phyloP scores from a whole-genome alignment of 2,329 filamentous ascomycete genomes.

The Neonectria sp. region DNA sequence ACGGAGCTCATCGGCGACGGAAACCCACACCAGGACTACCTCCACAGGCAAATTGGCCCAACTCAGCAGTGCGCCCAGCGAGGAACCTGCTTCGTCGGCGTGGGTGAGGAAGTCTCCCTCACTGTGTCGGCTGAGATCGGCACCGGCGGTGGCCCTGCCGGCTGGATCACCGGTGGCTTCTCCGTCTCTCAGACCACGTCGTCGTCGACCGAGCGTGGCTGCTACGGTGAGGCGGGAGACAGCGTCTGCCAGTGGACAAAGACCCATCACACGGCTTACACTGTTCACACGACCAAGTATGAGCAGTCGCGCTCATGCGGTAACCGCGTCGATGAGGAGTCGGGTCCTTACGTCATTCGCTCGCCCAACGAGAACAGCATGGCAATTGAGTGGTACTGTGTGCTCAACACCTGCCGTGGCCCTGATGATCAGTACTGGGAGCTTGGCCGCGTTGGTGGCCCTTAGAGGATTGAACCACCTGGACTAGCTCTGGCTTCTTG shows the following conservation, averaged over 20 bases:
- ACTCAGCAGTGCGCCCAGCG: neutral
- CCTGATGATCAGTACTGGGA: neutral
- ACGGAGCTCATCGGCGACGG: neutral
- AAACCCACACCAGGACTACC: constrained; percentile 2
- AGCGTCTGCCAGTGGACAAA: constrained; percentile 2
- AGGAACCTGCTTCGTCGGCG: neutral
- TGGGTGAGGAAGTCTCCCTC: constrained; percentile 1
- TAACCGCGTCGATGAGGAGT: neutral
- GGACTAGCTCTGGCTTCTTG: neutral
- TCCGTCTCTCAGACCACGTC: constrained; percentile 1
- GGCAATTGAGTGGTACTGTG: constrained; percentile 3
- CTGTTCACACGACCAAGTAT: neutral
- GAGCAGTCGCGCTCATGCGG: neutral
- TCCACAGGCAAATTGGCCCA: neutral
- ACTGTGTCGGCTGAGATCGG: neutral
- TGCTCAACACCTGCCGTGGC: constrained; percentile 2
- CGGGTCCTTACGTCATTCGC: constrained; percentile 3
- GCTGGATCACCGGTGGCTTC: constrained; percentile 5
- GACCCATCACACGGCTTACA: constrained; percentile 4
- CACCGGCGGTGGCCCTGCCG: neutral
- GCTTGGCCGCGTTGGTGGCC: neutral
- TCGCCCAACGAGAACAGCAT: constrained; percentile 4
- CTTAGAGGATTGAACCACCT: neutral
- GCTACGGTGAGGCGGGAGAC: neutral
- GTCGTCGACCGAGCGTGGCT: neutral